Evolutionary conservation across 495 filamentous ascomycete species (phyloP).

Genomic region (Saxophila tyrrhenica): DNA sequence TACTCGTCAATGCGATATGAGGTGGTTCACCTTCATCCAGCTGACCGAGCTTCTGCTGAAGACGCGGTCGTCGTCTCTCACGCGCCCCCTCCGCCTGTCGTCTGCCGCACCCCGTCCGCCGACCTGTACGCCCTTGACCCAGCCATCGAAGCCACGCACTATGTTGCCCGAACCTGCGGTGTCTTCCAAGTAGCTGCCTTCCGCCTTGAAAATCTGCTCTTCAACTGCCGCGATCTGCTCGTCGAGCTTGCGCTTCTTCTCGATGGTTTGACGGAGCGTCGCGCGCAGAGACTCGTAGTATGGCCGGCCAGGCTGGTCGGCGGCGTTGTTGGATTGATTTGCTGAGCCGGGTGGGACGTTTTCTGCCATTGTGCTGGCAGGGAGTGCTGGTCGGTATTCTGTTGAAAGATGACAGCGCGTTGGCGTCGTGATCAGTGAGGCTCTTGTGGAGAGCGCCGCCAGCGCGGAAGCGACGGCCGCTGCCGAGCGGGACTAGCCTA

Average conservation of each 20-base stretch:
- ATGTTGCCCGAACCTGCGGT: constrained; percentile 80
- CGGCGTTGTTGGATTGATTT: too few species aligned
- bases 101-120: constrained; percentile 22
- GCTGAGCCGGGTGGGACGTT: constrained; percentile 16
- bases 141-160: constrained; percentile 92
- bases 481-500: neutral
- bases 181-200: constrained; percentile 82
- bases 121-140: constrained; percentile 66
- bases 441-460: neutral
- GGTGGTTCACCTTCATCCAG: constrained; percentile 29
- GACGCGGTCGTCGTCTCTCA: constrained; percentile 33
- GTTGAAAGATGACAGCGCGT: neutral
- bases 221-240: constrained; percentile 59
- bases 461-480: neutral
- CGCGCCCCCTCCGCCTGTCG: constrained; percentile 23
- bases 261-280: constrained; percentile 54
- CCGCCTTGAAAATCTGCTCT: constrained; percentile 72
- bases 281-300: constrained; percentile 65
- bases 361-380: constrained; percentile 16
- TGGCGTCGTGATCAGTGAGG: too few species aligned
- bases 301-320: constrained; percentile 36
- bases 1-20: too few species aligned
- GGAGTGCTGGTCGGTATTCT: too few species aligned
- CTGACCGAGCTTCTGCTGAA: constrained; percentile 32
- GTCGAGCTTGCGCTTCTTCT: constrained; percentile 56